Base-by-base conservation (phyloP, 2,329 filamentous ascomycete genomes). In the Fusarium oligoseptatum region DNA sequence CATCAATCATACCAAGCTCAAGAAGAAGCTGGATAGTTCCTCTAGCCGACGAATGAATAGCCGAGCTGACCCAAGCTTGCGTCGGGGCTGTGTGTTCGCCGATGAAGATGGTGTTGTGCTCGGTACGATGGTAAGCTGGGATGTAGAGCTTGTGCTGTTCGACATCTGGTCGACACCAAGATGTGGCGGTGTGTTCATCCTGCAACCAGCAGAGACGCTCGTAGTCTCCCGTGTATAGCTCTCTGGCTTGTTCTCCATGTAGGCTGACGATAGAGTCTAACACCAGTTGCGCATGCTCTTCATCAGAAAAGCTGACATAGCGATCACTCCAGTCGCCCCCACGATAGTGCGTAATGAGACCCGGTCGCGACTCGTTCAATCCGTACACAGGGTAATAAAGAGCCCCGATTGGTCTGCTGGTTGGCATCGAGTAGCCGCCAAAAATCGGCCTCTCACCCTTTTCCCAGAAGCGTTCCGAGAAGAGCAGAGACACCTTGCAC, bases 21-120 rank as follows among this genome's bases (percentile, higher is more conserved):
- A 93, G 48, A 6, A 73, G 39, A 24, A 73, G 55, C 11, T 73
- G 71, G 83, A 80, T 93, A 81, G 70, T 93, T 74, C 81, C 94
- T 91, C 6, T 90, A 86, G 0, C 90, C 89, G 0, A 92, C 91
- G 89, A 92, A 78, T 94, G 92, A 6, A 94, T 82, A 1, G 92
- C 92, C 3, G 88, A 90, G 36, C 88, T 88, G 60, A 93, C 92
- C 92, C 91, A 94, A 1, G 91, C 92, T 77, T 94, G 92, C 0
- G 92, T 94, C 78, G 92, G 93, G 8, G 88, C 89, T 0, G 92
- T 93, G 78, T 94, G 92, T 80, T 94, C 92, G 3, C 90, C 90
- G 7, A 92, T 84, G 68, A 93, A 93, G 37, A 94, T 89, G n/a
- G 92, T 91, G 57, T 91, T 89, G 72, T 87, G 87, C 80, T 94